Evolutionary conservation across 805 yeast genomes (phyloP).

Genomic region (Isabelozyma heimii): DNA sequence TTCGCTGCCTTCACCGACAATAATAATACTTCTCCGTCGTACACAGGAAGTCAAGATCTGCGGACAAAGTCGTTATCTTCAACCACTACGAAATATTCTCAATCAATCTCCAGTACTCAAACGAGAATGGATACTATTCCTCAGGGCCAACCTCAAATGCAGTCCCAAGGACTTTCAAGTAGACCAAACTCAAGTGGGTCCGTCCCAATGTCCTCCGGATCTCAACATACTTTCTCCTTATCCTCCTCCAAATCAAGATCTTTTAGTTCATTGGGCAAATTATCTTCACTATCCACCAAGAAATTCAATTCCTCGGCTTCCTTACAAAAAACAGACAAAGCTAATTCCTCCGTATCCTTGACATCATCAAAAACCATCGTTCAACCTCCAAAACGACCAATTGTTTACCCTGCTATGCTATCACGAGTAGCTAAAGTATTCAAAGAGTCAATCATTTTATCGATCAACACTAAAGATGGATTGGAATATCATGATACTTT

Average conservation of each 20-base stretch:
- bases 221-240: slow-evolving; percentile 32
- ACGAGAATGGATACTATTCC: slow-evolving; percentile 6
- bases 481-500: slow-evolving; percentile 89
- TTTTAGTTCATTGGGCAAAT: slow-evolving; percentile 38
- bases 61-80: slow-evolving; percentile 3
- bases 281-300: slow-evolving; percentile 41
- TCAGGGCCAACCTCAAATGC: slow-evolving; percentile 4
- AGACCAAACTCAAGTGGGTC: slow-evolving; percentile 11
- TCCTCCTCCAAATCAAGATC: slow-evolving; percentile 38
- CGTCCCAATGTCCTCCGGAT: slow-evolving; percentile 2
- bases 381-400: slow-evolving; percentile 55
- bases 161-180: slow-evolving; percentile 11
- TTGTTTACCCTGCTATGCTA: slow-evolving; percentile 85
- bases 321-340: slow-evolving; percentile 27
- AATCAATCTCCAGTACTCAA: slow-evolving; percentile 22
- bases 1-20: slow-evolving; percentile 7
- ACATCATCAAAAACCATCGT: slow-evolving; percentile 43
- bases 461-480: slow-evolving; percentile 86
- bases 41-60: not conserved
- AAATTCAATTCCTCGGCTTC: slow-evolving; percentile 35
- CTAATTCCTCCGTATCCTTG: slow-evolving; percentile 22
- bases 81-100: slow-evolving; percentile 3
- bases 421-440: slow-evolving; percentile 82
- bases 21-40: slow-evolving; percentile 1
- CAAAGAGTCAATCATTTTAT: slow-evolving; percentile 63